Evolutionary conservation across 1,284 basidiomycete species (phyloP), one percentile per base, ranked within the genome.

Genomic region (Moesziomyces globuligerus): DNA sequence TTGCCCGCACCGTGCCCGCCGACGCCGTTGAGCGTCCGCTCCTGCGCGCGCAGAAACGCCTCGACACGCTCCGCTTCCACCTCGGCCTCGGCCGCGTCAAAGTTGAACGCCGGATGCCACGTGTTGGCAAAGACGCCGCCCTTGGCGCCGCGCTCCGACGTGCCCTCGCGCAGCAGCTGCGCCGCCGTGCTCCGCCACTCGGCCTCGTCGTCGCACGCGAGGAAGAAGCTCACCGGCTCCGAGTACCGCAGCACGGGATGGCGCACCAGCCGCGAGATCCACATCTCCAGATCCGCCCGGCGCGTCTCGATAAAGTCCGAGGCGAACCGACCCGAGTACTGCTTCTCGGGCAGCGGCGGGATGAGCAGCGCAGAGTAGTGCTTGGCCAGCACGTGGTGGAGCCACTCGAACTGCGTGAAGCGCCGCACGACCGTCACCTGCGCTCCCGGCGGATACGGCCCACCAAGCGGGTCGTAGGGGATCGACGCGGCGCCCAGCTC

Each of bases 61-160:
- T 75, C 74, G 49, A 76, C 52, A 0, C 53, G 38, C 29, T 70
- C 67, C 9, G 60, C 71, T 24, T 75, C 67, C 1, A 60, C 26
- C 0, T 50, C 71, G 7, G 79, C 61, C 17, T 72, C 75, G 13
- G 26, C 46, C 13, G 65, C 39, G 36, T 93, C 91, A 37, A 93
- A 78, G 78, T 93, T 92, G 83, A 91, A 93, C 1, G 87, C 89
- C 2, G 91, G 92, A 77, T 94, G 91, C 75, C 88, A 92, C 0
- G 93, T 89, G 24, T 87, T 87, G 0, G 90, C 88, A 75, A 90
- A 92, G 79, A 93, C 92, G 23, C 55, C 59, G 7, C 59, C 50
- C 21, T 57, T 52, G 9, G 13, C 18, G 1, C n/a, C 25, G 15
- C 26, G 43, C 10, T 18, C 25, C 18, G n/a, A 18, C 29, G 36